Percentiles rank a stretch among this genome's conserved stretches.
Evolutionary conservation across 371 early-diverging fungal genomes (phyloP).

Genomic region (Smittium culicis): DNA sequence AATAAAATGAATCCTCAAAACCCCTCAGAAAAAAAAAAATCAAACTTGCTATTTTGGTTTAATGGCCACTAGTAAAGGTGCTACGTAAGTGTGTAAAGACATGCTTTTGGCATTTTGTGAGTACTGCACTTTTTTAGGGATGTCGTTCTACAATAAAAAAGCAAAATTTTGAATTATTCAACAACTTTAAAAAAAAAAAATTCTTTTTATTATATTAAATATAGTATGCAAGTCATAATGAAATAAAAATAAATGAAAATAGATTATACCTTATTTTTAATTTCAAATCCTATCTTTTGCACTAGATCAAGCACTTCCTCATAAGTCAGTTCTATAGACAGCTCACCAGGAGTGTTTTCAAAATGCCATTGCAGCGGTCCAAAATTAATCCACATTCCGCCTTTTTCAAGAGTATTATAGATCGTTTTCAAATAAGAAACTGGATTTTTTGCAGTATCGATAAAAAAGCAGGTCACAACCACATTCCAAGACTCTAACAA

Average conservation of each 20-base stretch:
- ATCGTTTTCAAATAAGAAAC: conserved; percentile 74
- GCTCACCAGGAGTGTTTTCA: conserved; percentile 61
- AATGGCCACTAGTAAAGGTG: conserved; percentile 23
- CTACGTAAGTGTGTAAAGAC: conserved; percentile 65
- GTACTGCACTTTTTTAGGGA: conserved; percentile 42
- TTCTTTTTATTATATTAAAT: too few species aligned
- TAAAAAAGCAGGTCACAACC: conserved; percentile 87
- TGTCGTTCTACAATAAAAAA: conserved; percentile 12
- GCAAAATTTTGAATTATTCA: not conserved
- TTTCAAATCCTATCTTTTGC: conserved; percentile 49
- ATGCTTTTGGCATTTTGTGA: conserved; percentile 61
- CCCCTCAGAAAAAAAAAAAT: too few species aligned
- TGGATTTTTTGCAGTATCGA: conserved; percentile 89
- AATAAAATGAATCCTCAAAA: too few species aligned
- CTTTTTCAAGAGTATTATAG: conserved; percentile 51
- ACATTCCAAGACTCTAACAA: conserved; percentile 61
- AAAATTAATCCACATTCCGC: conserved; percentile 90
- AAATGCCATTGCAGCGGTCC: conserved; percentile 90
- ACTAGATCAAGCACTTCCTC: conserved; percentile 62
- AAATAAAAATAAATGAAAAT: not conserved
- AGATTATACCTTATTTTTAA: conserved; percentile 11
- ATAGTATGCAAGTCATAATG: not conserved
- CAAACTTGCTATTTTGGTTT: too few species aligned
- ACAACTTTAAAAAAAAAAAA: not conserved
- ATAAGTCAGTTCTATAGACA: conserved; percentile 70